These are phyloP conservation scores for Penicillium herquei DNA, from an alignment of 495 filamentous ascomycete species.

Conservation along the genomic window DNA sequence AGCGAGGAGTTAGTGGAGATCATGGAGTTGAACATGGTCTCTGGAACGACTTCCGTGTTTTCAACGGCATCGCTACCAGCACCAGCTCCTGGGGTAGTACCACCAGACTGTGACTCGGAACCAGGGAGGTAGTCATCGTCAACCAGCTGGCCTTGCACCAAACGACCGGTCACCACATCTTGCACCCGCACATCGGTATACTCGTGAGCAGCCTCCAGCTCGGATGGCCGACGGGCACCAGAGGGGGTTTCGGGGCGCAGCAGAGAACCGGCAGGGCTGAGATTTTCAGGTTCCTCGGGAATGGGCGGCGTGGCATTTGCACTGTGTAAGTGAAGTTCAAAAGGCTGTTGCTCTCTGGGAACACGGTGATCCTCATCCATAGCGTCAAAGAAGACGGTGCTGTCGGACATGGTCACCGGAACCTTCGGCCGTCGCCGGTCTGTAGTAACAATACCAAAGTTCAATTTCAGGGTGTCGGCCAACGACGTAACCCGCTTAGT, in stretches of 20 bases:
- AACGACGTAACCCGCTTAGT: slow-evolving; percentile 97
- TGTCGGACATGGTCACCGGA: slow-evolving; percentile 62
- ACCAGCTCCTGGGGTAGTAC: slow-evolving; percentile 38
- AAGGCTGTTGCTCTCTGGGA: slow-evolving; percentile 31
- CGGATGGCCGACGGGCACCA: slow-evolving; percentile 39
- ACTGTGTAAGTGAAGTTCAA: slow-evolving; percentile 31
- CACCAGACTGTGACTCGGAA: slow-evolving; percentile 60
- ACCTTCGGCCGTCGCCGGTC: slow-evolving; percentile 68
- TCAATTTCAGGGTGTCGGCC: slow-evolving; percentile 93
- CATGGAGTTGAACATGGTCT: slow-evolving; percentile 65
- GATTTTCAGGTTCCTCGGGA: slow-evolving; percentile 17
- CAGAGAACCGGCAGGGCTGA: slow-evolving; percentile 1
- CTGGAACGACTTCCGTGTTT: slow-evolving; percentile 48
- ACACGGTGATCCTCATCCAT: slow-evolving; percentile 35
- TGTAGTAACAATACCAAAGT: slow-evolving; percentile 95
- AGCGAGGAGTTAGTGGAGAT: slow-evolving; percentile 59
- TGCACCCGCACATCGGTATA: slow-evolving; percentile 84
- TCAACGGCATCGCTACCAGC: slow-evolving; percentile 28
- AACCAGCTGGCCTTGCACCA: slow-evolving; percentile 96
- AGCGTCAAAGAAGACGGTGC: slow-evolving; percentile 54
- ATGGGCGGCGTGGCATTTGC: slow-evolving; percentile 17
- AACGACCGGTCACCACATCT: slow-evolving; percentile 86
- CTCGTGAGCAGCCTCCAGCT: slow-evolving; percentile 56
- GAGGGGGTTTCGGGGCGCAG: slow-evolving; percentile 38
- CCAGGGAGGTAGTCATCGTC: slow-evolving; percentile 89